Base-by-base conservation (phyloP, 441 rosid genomes). In the Dalechampia spathulata region DNA sequence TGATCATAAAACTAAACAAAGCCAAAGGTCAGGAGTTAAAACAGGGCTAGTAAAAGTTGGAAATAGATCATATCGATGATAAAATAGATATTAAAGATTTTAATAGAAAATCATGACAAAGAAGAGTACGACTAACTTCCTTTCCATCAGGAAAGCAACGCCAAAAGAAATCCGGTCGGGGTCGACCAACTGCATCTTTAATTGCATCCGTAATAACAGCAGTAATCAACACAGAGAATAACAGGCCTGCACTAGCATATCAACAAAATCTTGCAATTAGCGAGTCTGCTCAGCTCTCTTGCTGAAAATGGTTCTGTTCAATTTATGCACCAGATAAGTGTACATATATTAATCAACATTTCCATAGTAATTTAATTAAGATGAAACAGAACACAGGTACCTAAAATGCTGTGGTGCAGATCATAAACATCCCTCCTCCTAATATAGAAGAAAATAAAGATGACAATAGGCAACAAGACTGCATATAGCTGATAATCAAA, bases 141-240 rank as follows among this genome's bases (percentile, higher is more conserved):
- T 67, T 79, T 39, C 96, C 95, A 70, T 85, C 78, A 56, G 96
- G 96, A 64, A 90, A 90, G 71, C 94, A 83, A 49, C 90, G 83
- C 83, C 82, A 83, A 49, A 83, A 85, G 78, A 85, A 85, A 75
- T 85, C 79, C 6, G 94, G 90, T 26, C 94, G 75, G 21, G 90
- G 90, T 57, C 86, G 75, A 43, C 90, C 94, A 30, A 78, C 79
- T 12, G 80, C 83, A 59, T 63, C 60, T 66, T 81, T 81, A 15
- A 85, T 75, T 26, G 90, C 68, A 68, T 90, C 98, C 37, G 96
- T 87, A 55, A 90, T 72, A n/a, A 90, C 87, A 15, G 52, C 95
- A 14, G 95, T 85, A 14, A 90, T 72, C 38, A 84, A 69, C 0
- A 79, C 79, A 48, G 98, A 74, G 75, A 72, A 87, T 6, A 80